Percentiles rank a stretch among this genome's conserved stretches.
Evolutionary conservation across 164 flowering plant genomes (phyloP).

Genomic region (Nymphaea colorata): DNA sequence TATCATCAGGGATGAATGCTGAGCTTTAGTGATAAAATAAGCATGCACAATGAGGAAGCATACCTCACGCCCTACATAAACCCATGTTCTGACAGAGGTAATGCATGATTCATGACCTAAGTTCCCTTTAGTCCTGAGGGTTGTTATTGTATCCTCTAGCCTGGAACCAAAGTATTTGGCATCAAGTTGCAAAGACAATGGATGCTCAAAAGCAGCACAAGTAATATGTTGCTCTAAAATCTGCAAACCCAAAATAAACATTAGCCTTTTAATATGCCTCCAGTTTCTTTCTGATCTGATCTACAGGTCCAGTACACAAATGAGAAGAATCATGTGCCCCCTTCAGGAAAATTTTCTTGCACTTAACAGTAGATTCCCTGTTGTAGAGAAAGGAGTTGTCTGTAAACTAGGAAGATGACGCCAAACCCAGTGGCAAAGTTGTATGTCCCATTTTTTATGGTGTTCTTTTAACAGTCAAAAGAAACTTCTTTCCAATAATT

Average conservation of each 20-base stretch:
- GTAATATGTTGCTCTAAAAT: constrained; percentile 77
- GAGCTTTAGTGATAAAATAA: not conserved
- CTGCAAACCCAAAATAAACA: constrained; percentile 21
- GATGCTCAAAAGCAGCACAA: constrained; percentile 85
- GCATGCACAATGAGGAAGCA: not conserved
- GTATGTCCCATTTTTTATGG: too few relatives aligned
- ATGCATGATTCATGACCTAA: constrained; percentile 37
- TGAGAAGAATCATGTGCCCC: too few relatives aligned
- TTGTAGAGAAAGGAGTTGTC: too few relatives aligned
- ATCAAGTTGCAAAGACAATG: constrained; percentile 59
- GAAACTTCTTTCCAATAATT: too few relatives aligned
- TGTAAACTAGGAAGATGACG: too few relatives aligned
- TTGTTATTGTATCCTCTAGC: constrained; percentile 27
- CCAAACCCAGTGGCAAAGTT: too few relatives aligned
- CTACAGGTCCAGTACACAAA: too few relatives aligned
- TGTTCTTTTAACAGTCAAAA: too few relatives aligned
- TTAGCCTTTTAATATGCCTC: not conserved
- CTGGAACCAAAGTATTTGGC: constrained; percentile 75
- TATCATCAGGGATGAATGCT: not conserved
- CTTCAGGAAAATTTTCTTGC: too few relatives aligned
- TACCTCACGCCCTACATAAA: constrained; percentile 85
- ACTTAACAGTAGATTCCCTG: too few relatives aligned
- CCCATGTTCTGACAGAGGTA: constrained; percentile 52
- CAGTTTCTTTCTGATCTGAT: too few relatives aligned
- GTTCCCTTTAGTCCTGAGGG: constrained; percentile 45